These are phyloP conservation scores for Nakazawaea anatomiae DNA, from an alignment of 805 yeast species.

Conservation along the genomic window DNA sequence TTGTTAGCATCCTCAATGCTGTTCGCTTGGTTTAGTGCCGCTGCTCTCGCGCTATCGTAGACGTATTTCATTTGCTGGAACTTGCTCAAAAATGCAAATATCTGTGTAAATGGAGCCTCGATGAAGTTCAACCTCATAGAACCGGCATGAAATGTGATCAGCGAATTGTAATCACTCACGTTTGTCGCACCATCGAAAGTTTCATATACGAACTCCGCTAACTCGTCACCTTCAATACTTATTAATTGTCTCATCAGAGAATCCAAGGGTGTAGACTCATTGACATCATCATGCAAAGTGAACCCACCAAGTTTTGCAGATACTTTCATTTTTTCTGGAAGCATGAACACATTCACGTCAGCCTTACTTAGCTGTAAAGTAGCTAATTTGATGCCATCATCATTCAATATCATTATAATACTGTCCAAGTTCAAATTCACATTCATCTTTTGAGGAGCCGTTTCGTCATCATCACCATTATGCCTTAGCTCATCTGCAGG, in stretches of 20 bases:
- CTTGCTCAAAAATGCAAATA: slow-evolving; percentile 61
- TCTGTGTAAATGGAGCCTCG: slow-evolving; percentile 69
- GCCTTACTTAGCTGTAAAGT: slow-evolving; percentile 75
- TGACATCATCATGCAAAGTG: slow-evolving; percentile 69
- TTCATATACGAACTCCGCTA: slow-evolving; percentile 81
- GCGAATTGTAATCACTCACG: slow-evolving; percentile 45
- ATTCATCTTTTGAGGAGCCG: slow-evolving; percentile 69
- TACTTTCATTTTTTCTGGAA: slow-evolving; percentile 76
- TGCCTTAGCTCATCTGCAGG: slow-evolving; percentile 71
- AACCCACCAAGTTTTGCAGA: slow-evolving; percentile 72
- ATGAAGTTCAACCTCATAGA: slow-evolving; percentile 72
- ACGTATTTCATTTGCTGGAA: slow-evolving; percentile 81
- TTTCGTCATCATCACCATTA: slow-evolving; percentile 48
- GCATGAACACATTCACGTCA: slow-evolving; percentile 51
- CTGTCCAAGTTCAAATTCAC: slow-evolving; percentile 67
- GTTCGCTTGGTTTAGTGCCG: slow-evolving; percentile 78
- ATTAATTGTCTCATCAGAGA: slow-evolving; percentile 61
- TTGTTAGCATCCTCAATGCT: slow-evolving; percentile 48
- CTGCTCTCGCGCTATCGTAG: slow-evolving; percentile 86
- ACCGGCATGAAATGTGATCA: slow-evolving; percentile 63
- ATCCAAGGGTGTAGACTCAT: slow-evolving; percentile 53
- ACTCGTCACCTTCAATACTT: slow-evolving; percentile 69
- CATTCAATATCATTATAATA: slow-evolving; percentile 69
- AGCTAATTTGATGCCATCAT: slow-evolving; percentile 77
- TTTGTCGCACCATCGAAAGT: slow-evolving; percentile 60